Evolutionary conservation across 345 rosid species (phyloP).

Genomic region (Gossypium thurberi): DNA sequence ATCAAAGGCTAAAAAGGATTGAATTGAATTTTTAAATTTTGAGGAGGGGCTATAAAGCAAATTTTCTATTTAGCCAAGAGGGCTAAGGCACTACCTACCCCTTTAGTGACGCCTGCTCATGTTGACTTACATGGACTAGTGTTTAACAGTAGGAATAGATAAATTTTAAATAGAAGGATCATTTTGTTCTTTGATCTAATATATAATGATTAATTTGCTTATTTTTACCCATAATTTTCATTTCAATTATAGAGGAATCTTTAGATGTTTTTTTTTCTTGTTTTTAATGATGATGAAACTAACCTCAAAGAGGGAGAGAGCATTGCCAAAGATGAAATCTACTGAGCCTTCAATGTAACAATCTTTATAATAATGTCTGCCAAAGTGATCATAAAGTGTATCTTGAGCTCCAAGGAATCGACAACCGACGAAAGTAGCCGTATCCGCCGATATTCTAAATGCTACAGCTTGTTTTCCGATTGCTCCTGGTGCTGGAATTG

Average conservation of each 20-base stretch:
- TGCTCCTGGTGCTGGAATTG: slow-evolving; percentile 82
- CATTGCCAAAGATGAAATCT: slow-evolving; percentile 94
- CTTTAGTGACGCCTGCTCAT: too few species aligned
- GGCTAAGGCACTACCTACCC: too few species aligned
- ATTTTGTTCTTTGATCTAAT: too few species aligned
- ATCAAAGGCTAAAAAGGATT: too few species aligned
- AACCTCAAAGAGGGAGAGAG: slow-evolving; percentile 87
- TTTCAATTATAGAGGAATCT: slow-evolving; percentile 54
- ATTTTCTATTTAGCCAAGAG: too few species aligned
- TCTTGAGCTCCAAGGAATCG: slow-evolving; percentile 89
- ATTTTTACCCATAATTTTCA: background rate
- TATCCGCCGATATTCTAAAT: slow-evolving; percentile 81
- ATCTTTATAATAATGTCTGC: slow-evolving; percentile 93
- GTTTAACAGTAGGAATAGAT: too few species aligned
- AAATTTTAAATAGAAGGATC: too few species aligned
- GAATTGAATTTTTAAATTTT: too few species aligned
- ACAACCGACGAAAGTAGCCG: slow-evolving; percentile 75
- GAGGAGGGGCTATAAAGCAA: too few species aligned
- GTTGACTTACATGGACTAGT: too few species aligned
- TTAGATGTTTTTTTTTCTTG: background rate
- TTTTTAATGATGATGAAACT: background rate
- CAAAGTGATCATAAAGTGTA: slow-evolving; percentile 83
- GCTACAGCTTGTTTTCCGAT: slow-evolving; percentile 93
- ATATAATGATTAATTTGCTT: too few species aligned
- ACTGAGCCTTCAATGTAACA: slow-evolving; percentile 94